Evolutionary conservation across 331 rosid species (phyloP).

Genomic region (Telfairia occidentalis): DNA sequence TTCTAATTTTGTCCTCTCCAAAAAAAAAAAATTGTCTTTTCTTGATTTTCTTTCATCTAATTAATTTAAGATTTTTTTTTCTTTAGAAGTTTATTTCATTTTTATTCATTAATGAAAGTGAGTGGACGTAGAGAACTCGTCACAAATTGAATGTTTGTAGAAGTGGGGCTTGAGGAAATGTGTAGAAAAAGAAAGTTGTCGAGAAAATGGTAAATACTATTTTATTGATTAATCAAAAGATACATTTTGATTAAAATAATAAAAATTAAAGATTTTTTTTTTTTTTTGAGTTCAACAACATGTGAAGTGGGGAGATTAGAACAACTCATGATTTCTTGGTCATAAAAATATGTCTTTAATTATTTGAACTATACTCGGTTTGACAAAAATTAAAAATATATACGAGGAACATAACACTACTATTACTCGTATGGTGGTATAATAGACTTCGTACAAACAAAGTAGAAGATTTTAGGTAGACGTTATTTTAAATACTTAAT

Average conservation of each 20-base stretch:
- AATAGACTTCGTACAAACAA: background rate
- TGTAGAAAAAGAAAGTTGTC: background rate
- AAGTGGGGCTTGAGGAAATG: background rate
- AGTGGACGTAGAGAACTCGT: background rate
- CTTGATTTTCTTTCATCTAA: background rate
- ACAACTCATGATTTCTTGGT: too few relatives aligned
- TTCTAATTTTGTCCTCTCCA: background rate
- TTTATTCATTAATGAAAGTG: background rate
- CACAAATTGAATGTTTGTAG: background rate
- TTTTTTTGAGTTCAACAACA: too few relatives aligned
- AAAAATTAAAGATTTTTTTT: too few relatives aligned
- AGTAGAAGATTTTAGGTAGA: too few relatives aligned
- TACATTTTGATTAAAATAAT: too few relatives aligned
- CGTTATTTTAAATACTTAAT: too few relatives aligned
- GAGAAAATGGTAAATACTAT: background rate
- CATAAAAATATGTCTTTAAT: too few relatives aligned
- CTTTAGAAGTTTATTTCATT: background rate
- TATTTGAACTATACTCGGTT: too few relatives aligned
- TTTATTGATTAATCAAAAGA: too few relatives aligned
- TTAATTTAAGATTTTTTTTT: background rate
- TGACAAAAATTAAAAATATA: too few relatives aligned
- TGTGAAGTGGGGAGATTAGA: too few relatives aligned
- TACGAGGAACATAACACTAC: too few relatives aligned
- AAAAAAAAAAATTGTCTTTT: background rate
- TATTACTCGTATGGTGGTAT: background rate